Evolutionary conservation across 73 alveolate species (phyloP), one percentile per base, ranked within the genome.

Genomic region (Uronychia setigera): DNA sequence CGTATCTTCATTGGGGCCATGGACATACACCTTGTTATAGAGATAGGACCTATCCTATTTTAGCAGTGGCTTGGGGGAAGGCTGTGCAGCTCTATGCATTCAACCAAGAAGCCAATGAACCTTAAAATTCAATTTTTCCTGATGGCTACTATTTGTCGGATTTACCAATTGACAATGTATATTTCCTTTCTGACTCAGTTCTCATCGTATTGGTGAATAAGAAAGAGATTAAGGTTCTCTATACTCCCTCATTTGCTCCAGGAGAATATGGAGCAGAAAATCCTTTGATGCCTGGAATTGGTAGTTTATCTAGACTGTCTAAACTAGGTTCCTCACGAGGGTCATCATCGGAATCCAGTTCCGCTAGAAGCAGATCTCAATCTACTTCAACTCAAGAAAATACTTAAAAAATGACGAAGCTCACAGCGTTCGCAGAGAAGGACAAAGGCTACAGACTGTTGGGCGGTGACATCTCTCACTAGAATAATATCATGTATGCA

Each of bases 41-140:
- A 46, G 92, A 85, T 60, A 85, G 60, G 35, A 74, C 85, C 14
- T 85, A 85, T 78, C 92, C 92, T 0, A 58, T 58, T 0, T 27
- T 85, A 25, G 92, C 92, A 26, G 32, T 85, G 1, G 92, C 92
- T 5, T 86, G 92, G 92, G 92, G 92, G 14, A 86, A 86, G 31
- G 83, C 75, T 1, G 58, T 86, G 19, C 57, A 86, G 60, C 81
- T 86, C 11, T 33, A 78, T 35, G 84, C 75, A 14, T 79, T 58
- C 35, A 11, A 5, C 5, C 29, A 78, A 0, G 82, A 86, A 59
- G 74, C 35, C 33, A 79, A 79, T 29, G 77, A 86, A 32, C 78
- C 80, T 34, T 1, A 32, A 1, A 59, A 84, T 31, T 31, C 83
- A 26, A 28, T 86, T 60, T 25, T 77, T 78, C 82, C 78, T 35